A percentile compares a stretch with the other conserved stretches of the same genome.
Conservation (phyloP, 2,329 filamentous ascomycete species). For the Pyricularia pennisetigena region DNA sequence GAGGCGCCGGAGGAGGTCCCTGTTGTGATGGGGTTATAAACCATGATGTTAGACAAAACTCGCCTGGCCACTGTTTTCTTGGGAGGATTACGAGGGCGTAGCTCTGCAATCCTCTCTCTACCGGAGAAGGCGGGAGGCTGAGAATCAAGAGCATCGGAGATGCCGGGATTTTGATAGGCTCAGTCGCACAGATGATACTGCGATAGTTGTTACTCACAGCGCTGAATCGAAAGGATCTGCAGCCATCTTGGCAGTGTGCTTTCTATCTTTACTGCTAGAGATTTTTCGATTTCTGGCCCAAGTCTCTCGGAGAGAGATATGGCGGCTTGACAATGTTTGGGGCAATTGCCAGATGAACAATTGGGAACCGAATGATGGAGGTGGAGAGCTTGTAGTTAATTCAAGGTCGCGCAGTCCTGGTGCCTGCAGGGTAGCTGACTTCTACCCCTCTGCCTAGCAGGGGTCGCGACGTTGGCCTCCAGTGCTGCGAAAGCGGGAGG, state of each 20-base stretch:
- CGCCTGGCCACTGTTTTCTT: conserved; percentile 1
- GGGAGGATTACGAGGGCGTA: conserved; percentile 4
- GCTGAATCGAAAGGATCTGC: conserved; percentile 66
- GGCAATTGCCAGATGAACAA: not conserved
- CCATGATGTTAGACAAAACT: not conserved
- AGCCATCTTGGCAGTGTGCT: conserved; percentile 19
- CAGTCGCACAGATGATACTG: not conserved
- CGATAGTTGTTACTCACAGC: conserved; percentile 42
- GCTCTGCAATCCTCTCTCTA: not conserved
- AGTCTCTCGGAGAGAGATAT: not conserved
- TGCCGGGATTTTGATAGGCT: not conserved
- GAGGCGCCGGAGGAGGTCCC: conserved; percentile 94
- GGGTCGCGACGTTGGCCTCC: not conserved
- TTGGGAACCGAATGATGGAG: not conserved
- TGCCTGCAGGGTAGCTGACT: not conserved
- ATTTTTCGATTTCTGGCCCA: not conserved
- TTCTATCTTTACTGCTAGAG: not conserved
- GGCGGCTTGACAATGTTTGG: not conserved
- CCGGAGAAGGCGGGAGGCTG: not conserved
- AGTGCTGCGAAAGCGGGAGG: not conserved
- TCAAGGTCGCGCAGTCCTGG: not conserved
- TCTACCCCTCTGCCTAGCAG: not conserved
- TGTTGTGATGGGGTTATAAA: conserved; percentile 25
- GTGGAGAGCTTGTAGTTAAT: not conserved
- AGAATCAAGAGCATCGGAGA: not conserved